These are phyloP conservation scores for Potentilla sterilis DNA, from an alignment of 306 rosid species.

Conservation along the genomic window DNA sequence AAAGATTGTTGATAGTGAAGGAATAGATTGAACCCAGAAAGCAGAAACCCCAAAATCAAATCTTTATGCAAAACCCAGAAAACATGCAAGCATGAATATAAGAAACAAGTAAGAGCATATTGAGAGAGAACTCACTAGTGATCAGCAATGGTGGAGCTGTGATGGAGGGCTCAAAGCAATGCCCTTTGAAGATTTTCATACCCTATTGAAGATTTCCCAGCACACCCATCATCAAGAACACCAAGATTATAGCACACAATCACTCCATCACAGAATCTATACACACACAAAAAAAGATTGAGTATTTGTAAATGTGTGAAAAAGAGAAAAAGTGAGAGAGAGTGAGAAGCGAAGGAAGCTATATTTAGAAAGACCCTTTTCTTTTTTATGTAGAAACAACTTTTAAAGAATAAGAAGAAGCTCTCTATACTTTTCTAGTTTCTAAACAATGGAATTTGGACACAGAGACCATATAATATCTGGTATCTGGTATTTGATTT, in stretches of 20 bases:
- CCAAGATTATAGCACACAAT: conserved; percentile 32
- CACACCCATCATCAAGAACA: conserved; percentile 44
- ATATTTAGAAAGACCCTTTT: conserved; percentile 16
- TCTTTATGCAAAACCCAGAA: conserved; percentile 24
- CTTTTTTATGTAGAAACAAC: background rate
- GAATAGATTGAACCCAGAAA: conserved; percentile 28
- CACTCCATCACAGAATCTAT: conserved; percentile 31
- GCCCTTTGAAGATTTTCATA: conserved; percentile 57
- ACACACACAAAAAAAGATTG: conserved; percentile 25
- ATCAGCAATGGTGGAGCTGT: conserved; percentile 62
- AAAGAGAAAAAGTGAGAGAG: conserved; percentile 21
- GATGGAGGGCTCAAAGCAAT: conserved; percentile 44
- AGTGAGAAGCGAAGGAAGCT: conserved; percentile 2
- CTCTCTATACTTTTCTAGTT: background rate
- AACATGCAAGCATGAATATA: conserved; percentile 23
- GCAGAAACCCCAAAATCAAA: conserved; percentile 8
- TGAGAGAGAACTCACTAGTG: conserved; percentile 49
- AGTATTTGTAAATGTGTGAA: background rate
- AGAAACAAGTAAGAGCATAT: conserved; percentile 4
- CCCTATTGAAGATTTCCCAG: conserved; percentile 58
- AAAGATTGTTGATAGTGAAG: conserved; percentile 21
- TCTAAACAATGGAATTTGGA: conserved; percentile 11
- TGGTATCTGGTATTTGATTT: conserved; percentile 13
- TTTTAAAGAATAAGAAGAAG: conserved; percentile 14
- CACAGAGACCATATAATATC: conserved; percentile 26